Conservation (phyloP, 2,329 filamentous ascomycete genomes). For the Mycosphaerella arachidis region DNA sequence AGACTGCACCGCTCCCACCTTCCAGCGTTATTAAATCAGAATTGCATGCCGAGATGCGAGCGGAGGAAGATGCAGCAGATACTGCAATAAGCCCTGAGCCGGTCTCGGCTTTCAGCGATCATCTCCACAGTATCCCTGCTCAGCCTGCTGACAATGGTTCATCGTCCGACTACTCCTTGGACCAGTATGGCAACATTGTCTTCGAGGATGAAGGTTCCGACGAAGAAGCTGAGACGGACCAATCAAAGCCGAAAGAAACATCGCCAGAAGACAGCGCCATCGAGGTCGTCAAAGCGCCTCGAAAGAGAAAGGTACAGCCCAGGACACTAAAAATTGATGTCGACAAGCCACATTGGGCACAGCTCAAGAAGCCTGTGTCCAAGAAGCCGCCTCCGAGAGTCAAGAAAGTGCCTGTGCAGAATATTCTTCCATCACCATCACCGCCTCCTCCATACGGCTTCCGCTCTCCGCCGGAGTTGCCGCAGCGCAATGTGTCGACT, state of each 20-base stretch:
- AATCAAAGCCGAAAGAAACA: background rate
- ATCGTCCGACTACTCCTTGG: background rate
- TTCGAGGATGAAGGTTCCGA: background rate
- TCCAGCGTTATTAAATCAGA: conserved; percentile 13
- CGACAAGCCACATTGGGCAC: background rate
- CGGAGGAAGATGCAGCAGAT: conserved; percentile 7
- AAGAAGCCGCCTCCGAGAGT: background rate
- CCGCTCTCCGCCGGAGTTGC: background rate
- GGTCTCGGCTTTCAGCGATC: background rate
- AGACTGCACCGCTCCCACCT: background rate
- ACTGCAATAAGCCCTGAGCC: background rate
- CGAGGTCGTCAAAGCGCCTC: background rate
- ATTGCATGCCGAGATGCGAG: conserved; percentile 19
- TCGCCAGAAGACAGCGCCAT: background rate
- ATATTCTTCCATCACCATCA: background rate
- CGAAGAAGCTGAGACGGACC: background rate
- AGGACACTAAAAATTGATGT: background rate
- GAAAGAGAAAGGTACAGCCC: background rate
- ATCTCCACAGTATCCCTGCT: background rate
- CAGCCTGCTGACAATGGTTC: background rate
- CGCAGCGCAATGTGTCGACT: background rate
- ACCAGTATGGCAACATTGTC: background rate
- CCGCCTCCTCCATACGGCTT: background rate
- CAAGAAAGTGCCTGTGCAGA: background rate
- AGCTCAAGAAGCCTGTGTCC: background rate